Base-by-base conservation (phyloP, 2,329 filamentous ascomycete species). In the Cladophialophora exuberans region DNA sequence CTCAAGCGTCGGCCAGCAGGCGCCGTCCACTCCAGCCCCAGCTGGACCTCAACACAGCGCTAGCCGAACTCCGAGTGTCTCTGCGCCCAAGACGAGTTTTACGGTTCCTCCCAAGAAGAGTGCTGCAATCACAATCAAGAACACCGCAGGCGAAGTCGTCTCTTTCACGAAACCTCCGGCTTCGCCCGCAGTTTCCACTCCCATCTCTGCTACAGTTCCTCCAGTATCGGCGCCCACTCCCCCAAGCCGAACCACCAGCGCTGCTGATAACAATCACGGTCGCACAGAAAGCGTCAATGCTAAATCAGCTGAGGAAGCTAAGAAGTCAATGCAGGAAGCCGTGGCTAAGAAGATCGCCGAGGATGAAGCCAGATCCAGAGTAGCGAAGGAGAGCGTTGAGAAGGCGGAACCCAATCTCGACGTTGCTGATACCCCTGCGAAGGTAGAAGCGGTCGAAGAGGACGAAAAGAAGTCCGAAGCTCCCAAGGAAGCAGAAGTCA, bases 41-140 rank as follows among this genome's bases (percentile, higher is more conserved):
- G 68, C 77, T 23, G 73, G 72, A 23, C 69, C 72, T 63, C 54
- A 69, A 54, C 76, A 80, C 62, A 83, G 69, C 73, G 75, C 73
- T 71, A 85, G 72, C 76, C 84, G 67, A 54, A 73, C 74, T 33
- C 78, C 84, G 72, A 69, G 79, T 76, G 81, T 79, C 56, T 82
- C 86, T 28, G 82, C 80, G 20, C 79, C 84, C 30, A 83, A 83
- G 59, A 76, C 83, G 3, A 81, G 83, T 62, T 85, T 86, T 59
- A 80, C 86, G 57, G 83, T 83, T 56, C 85, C 87, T 7, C 78
- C 72, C 2, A 69, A 70, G 54, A 89, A 87, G 78, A 90, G 83
- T 72, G 85, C 85, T 43, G 85, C 87, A 1, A 88, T 97, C 62
- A 79, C 85, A 44, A 96, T 97, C 78, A 95, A 90, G 79, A 89